Base-by-base conservation (phyloP, 139 green algal species). In the Chlamydomonas sphaeroides region DNA sequence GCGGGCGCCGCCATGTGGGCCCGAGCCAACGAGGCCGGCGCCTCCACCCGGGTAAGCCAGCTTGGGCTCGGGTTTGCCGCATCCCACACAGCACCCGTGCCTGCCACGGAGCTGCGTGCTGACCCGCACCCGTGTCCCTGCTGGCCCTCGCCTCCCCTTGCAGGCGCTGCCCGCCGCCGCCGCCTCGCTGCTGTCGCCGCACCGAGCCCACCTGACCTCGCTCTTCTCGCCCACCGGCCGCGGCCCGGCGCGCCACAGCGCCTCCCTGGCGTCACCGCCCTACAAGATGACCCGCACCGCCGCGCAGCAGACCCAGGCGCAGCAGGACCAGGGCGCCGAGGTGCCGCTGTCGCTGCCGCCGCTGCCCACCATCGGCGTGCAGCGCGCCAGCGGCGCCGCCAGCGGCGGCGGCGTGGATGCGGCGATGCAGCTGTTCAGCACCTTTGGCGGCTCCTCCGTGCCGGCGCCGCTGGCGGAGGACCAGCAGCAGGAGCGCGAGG, bases 361-460 rank as follows among this genome's bases (percentile, higher is more conserved):
- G 45, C 45, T 53, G 45, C 45, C 23, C 33, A n/a, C n/a, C n/a
- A n/a, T 5, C 51, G n/a, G 68, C 45, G 28, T 28, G 5, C 21
- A 17, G 48, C 26, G 36, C 36, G 32, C 35, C 33, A 36, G 39
- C 49, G n/a, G 21, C 14, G 48, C n/a, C 33, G 48, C n/a, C 49
- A n/a, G 10, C 72, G 14, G 56, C 38, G 59, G 59, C 59, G 30
- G 33, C 3, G 8, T 23, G 10, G 74, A 70, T 35, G 75, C 45
- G n/a, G 75, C 75, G 8, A 30, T 72, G 75, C 61, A 73, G 62
- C 75, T 82, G 10, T 82, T 82, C 42, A 82, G 61, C 32, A 61
- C 75, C 1, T 82, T 82, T n/a, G 75, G 75, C n/a, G n/a, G n/a
- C n/a, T n/a, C n/a, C n/a, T n/a, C n/a, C n/a, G n/a, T n/a, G n/a